phyloP scores from a whole-genome alignment of 345 rosid species.

The Salix exigua region DNA sequence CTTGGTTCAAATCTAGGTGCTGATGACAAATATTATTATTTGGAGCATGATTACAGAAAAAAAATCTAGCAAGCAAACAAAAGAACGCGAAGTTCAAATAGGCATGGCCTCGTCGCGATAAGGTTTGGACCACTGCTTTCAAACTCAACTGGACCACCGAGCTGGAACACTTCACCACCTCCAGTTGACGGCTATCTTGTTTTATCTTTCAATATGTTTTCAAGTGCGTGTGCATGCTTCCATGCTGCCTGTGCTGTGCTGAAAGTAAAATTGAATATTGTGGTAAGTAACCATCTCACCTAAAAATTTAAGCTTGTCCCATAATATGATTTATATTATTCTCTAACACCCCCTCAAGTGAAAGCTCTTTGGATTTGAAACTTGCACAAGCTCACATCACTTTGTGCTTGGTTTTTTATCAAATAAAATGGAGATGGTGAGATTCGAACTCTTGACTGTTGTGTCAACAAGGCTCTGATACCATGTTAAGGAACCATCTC shows the following conservation, averaged over 20 bases:
- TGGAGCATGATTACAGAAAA: background rate
- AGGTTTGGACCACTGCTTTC: constrained; percentile 17
- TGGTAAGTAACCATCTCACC: too few relatives aligned
- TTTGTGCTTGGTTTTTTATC: too few relatives aligned
- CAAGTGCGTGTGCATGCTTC: background rate
- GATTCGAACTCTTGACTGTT: too few relatives aligned
- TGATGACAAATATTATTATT: background rate
- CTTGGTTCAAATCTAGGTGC: background rate
- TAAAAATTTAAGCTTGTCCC: too few relatives aligned
- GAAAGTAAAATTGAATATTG: background rate
- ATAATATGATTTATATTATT: too few relatives aligned
- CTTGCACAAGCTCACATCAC: too few relatives aligned
- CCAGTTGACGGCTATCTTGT: constrained; percentile 29
- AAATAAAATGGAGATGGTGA: too few relatives aligned
- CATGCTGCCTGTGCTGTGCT: background rate
- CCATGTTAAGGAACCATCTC: too few relatives aligned
- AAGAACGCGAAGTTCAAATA: background rate
- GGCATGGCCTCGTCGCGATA: background rate
- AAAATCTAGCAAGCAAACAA: background rate
- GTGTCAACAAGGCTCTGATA: too few relatives aligned
- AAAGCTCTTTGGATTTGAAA: too few relatives aligned
- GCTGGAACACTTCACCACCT: constrained; percentile 4
- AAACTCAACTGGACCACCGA: constrained; percentile 15
- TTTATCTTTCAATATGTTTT: background rate
- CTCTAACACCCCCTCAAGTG: too few relatives aligned